These are phyloP conservation scores for Ambrosia hybrid DNA, from an alignment of 140 eudicot species.

Conservation along the genomic window DNA sequence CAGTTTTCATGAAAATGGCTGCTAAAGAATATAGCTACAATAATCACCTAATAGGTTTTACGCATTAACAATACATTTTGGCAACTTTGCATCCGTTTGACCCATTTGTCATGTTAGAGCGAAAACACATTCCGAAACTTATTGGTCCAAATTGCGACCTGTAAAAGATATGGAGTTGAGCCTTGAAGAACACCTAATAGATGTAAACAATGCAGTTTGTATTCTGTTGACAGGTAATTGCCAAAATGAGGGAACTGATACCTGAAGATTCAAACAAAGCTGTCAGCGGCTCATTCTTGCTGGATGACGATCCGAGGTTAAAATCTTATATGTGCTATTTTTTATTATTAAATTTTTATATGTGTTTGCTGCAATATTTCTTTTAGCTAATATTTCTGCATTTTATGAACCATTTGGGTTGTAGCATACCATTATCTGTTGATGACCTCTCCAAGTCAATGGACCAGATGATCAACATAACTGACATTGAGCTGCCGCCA, in stretches of 20 bases:
- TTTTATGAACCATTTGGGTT: slow-evolving; percentile 5
- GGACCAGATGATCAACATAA: slow-evolving; percentile 65
- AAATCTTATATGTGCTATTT: too few species aligned
- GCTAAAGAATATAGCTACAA: background rate
- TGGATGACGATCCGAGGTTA: slow-evolving; percentile 96
- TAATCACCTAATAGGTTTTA: background rate
- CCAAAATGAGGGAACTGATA: slow-evolving; percentile 80
- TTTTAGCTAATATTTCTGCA: background rate
- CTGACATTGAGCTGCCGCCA: slow-evolving; percentile 92
- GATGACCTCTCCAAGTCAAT: slow-evolving; percentile 88
- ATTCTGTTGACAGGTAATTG: slow-evolving; percentile 56
- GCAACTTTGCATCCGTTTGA: background rate
- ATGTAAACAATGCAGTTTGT: background rate
- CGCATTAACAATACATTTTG: background rate
- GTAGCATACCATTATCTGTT: slow-evolving; percentile 93
- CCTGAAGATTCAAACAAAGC: slow-evolving; percentile 88
- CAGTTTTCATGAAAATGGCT: background rate
- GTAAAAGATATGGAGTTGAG: background rate
- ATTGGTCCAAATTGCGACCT: background rate
- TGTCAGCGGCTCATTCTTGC: slow-evolving; percentile 83
- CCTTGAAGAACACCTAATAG: slow-evolving; percentile 10
- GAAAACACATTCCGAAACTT: background rate
- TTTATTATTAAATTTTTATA: background rate
- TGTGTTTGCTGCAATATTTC: background rate
- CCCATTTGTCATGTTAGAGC: background rate